Evolutionary conservation across 2,329 filamentous ascomycete species (phyloP).

Genomic region (Scytalidium lignicola): DNA sequence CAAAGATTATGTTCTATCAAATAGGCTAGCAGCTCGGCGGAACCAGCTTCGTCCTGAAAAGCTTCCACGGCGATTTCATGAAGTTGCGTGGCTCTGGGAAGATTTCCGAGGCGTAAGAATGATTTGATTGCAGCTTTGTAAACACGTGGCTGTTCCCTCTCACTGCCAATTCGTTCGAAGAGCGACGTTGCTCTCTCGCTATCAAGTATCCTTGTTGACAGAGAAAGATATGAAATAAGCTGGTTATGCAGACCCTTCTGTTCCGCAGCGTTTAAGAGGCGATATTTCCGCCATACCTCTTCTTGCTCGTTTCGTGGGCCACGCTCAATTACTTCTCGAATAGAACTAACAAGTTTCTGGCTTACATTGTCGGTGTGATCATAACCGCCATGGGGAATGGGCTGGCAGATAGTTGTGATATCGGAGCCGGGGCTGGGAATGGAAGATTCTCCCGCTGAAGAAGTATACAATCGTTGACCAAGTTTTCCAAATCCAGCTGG

Average conservation of each 20-base stretch:
- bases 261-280: slow-evolving; percentile 12
- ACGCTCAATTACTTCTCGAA: slow-evolving; percentile 14
- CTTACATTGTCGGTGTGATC: neutral
- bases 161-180: slow-evolving; percentile 31
- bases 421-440: neutral
- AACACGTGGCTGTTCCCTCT: slow-evolving; percentile 33
- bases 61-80: slow-evolving; percentile 13
- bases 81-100: slow-evolving; percentile 28
- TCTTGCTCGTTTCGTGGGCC: slow-evolving; percentile 24
- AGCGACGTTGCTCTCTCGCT: slow-evolving; percentile 37
- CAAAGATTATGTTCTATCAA: slow-evolving; percentile 16
- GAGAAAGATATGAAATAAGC: slow-evolving; percentile 33
- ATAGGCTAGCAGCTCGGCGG: slow-evolving; percentile 19
- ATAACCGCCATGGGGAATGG: neutral
- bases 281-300: slow-evolving; percentile 37
- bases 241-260: slow-evolving; percentile 15
- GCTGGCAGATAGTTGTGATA: neutral
- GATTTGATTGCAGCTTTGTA: slow-evolving; percentile 40
- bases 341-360: neutral
- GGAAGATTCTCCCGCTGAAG: slow-evolving; percentile 17
- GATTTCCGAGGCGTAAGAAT: slow-evolving; percentile 34
- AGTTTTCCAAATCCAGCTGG: slow-evolving; percentile 14
- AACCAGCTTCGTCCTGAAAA: slow-evolving; percentile 14
- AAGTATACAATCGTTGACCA: slow-evolving; percentile 29
- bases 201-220: slow-evolving; percentile 33